Conservation (phyloP, 1,284 basidiomycete genomes). For the Abortiporus biennis region DNA sequence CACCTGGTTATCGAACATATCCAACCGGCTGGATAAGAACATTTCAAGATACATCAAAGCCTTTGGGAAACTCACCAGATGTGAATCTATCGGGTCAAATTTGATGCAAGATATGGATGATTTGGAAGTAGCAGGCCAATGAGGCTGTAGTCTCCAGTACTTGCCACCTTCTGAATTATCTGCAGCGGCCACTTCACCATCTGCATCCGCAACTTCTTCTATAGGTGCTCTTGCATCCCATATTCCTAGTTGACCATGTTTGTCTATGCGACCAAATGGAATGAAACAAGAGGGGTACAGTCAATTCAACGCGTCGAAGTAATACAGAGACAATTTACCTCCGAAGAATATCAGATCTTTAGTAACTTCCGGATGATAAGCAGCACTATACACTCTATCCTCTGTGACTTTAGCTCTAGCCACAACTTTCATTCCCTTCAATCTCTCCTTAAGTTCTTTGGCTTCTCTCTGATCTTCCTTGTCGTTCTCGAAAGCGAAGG, state of each 20-base stretch:
- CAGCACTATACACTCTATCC: slow-evolving; percentile 65
- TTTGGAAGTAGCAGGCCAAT: slow-evolving; percentile 75
- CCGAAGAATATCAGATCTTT: slow-evolving; percentile 80
- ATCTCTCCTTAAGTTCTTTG: slow-evolving; percentile 42
- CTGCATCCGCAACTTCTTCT: slow-evolving; percentile 59
- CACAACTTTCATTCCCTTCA: slow-evolving; percentile 53
- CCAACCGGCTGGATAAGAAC: background rate
- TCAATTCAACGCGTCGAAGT: slow-evolving; percentile 5
- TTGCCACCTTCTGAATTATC: slow-evolving; percentile 55
- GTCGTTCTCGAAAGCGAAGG: slow-evolving; percentile 40
- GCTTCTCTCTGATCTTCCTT: slow-evolving; percentile 40
- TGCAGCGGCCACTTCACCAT: slow-evolving; percentile 38
- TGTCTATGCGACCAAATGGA: no score
- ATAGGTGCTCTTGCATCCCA: slow-evolving; percentile 71
- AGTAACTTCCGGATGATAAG: slow-evolving; percentile 73
- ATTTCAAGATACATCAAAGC: background rate
- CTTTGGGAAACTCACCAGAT: slow-evolving; percentile 43
- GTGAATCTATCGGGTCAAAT: slow-evolving; percentile 65
- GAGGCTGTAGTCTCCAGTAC: slow-evolving; percentile 72
- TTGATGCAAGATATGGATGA: slow-evolving; percentile 74
- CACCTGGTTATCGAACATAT: slow-evolving; percentile 35
- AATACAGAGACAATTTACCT: slow-evolving; percentile 33
- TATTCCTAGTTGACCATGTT: slow-evolving; percentile 72
- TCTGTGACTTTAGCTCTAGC: slow-evolving; percentile 73
- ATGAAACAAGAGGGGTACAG: background rate